phyloP scores from a whole-genome alignment of 805 yeast species.

The Saturnispora ahearnii region DNA sequence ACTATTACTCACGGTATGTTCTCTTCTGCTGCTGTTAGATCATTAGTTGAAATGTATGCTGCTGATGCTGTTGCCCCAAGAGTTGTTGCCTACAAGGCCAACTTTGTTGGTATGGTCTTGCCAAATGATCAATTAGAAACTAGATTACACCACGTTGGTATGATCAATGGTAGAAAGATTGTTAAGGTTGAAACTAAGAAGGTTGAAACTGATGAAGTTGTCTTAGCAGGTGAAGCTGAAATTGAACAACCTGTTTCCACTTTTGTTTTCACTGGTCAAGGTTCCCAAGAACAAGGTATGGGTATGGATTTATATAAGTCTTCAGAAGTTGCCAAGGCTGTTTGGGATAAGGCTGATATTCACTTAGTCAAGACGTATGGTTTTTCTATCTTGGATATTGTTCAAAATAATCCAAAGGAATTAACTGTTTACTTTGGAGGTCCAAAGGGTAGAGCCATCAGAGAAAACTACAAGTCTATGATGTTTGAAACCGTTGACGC shows the following conservation, averaged over 20 bases:
- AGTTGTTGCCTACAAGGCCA: slow-evolving; percentile 87
- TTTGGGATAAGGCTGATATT: slow-evolving; percentile 96
- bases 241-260: slow-evolving; percentile 97
- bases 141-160: slow-evolving; percentile 89
- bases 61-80: slow-evolving; percentile 94
- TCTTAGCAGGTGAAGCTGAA: slow-evolving; percentile 92
- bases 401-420: slow-evolving; percentile 90
- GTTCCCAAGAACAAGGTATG: slow-evolving; percentile 99
- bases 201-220: slow-evolving; percentile 67
- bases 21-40: slow-evolving; percentile 91
- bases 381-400: slow-evolving; percentile 93
- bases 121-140: slow-evolving; percentile 90
- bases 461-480: slow-evolving; percentile 93
- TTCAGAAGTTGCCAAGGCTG: slow-evolving; percentile 85
- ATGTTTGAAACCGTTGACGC: slow-evolving; percentile 91
- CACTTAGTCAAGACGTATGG: slow-evolving; percentile 94
- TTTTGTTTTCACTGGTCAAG: slow-evolving; percentile 98
- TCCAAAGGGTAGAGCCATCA: slow-evolving; percentile 88
- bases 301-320: slow-evolving; percentile 97
- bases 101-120: slow-evolving; percentile 92
- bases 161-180: slow-evolving; percentile 98
- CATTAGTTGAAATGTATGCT: slow-evolving; percentile 96
- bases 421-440: slow-evolving; percentile 97
- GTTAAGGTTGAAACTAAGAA: slow-evolving; percentile 85
- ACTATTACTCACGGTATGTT: slow-evolving; percentile 99